Percentiles rank a stretch among this genome's conserved stretches.
Conservation (phyloP, 306 rosid genomes). For the Quercus glauca region DNA sequence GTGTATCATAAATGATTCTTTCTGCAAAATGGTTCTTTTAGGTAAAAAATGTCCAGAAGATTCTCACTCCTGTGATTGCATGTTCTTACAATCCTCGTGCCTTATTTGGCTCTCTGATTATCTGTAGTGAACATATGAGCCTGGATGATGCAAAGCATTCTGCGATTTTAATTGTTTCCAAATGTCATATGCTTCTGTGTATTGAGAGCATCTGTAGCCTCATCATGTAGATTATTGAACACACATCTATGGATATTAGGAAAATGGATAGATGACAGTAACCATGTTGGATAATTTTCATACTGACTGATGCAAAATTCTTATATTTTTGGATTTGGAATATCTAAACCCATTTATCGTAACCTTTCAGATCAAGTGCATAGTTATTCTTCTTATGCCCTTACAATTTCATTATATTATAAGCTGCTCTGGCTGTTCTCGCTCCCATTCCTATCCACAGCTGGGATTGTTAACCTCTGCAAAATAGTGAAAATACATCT, state of each 20-base stretch:
- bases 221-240: neutral
- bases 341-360: neutral
- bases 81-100: neutral
- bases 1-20: neutral
- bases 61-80: neutral
- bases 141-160: neutral
- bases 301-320: neutral
- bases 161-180: neutral
- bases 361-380: neutral
- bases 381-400: neutral
- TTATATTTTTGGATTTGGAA: neutral
- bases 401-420: neutral
- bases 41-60: neutral
- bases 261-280: neutral
- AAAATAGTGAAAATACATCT: neutral
- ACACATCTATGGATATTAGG: neutral
- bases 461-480: neutral
- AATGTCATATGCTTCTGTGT: neutral
- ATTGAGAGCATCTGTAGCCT: neutral
- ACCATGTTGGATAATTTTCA: neutral
- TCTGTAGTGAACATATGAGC: neutral
- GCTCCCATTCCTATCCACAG: neutral
- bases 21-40: neutral
- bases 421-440: neutral
- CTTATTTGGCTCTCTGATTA: neutral